Evolutionary conservation across 1,284 basidiomycete species (phyloP), one percentile per base, ranked within the genome.

Genomic region (Pseudozyma pruni): DNA sequence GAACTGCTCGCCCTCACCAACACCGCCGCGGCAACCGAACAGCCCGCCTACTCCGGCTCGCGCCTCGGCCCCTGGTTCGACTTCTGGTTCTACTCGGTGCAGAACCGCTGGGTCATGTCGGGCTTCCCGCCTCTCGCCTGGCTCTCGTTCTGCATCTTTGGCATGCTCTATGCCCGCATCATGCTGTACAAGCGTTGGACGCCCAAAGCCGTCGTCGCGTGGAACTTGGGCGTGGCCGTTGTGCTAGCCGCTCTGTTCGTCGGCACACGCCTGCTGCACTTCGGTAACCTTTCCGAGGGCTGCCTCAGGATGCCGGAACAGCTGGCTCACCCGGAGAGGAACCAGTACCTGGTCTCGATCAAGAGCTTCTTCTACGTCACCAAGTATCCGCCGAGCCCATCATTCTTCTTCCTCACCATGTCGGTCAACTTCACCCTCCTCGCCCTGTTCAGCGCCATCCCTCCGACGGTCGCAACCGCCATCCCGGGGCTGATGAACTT

Each of bases 111-210:
- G 16, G 56, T 78, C 47, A 52, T 76, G 43, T 74, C 71, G 4
- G 73, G 57, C 14, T 78, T 78, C 39, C 75, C 75, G 3, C 75
- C 74, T 8, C 42, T 76, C n/a, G 75, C 45, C 14, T 78, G 75
- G 75, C 32, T 74, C 45, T 61, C 58, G 5, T 78, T 78, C 59
- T 73, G 60, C 52, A 32, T 78, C 31, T 57, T 78, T 27, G 75
- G 74, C 14, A 39, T 74, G 19, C 39, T 76, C n/a, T 78, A 76
- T 40, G 74, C 68, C 8, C 62, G 72, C 3, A 31, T 72, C 41
- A 56, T 78, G 40, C 50, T 74, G 25, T 17, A 50, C 52, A 42
- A 35, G 6, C 43, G 49, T 8, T 61, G 55, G 59, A 45, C 52
- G 1, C 27, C 58, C 3, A 17, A 19, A 8, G 48, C 59, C 6